Base-by-base conservation (phyloP, 768 basidiomycete genomes). In the Boletellus ananas region DNA sequence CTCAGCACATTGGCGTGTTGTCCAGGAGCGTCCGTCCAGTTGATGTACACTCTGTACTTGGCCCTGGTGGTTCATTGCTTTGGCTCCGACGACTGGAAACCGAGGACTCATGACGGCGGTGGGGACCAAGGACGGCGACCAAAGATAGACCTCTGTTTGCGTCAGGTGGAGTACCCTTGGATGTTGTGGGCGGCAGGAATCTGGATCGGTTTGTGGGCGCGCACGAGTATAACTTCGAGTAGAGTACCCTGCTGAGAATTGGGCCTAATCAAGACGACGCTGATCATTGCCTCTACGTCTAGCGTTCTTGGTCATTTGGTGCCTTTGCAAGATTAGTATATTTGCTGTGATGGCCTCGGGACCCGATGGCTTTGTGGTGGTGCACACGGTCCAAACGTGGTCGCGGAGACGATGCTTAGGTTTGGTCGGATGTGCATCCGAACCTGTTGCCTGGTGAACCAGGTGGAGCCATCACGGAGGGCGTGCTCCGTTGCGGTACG, bases 31-130 rank as follows among this genome's bases (percentile, higher is more conserved):
- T 29, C 75, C 76, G 23, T 76, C 72, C 37, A 84, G 54, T 74
- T 74, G 11, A 81, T 83, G 51, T 82, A 73, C 20, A 82, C 79
- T 6, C 71, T 75, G 58, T 74, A 75, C 23, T 80, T 77, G n/a
- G 72, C 67, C 18, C 66, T 57, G 2, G 71, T 70, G 33, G 84
- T 69, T 71, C 84, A 83, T 85, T 3, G 72, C 74, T 16, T 82
- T 81, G 9, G 80, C 74, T 31, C 80, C 74, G 50, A 84, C 66
- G 18, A 83, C 66, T 27, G 75, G 77, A 47, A 83, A 64, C 29
- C 59, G 66, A 51, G 62, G 62, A 9, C 31, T 45, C 63, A 69
- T 61, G 49, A 29, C 48, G 52, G 45, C 27, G 31, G 50, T 40
- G 17, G 47, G 53, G 42, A 52, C 48, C 40, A 43, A 31, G 43